A percentile compares a stretch with the other conserved stretches of the same genome.
Evolutionary conservation across 306 rosid genomes (phyloP).

Genomic region (Canavalia ensiformis): DNA sequence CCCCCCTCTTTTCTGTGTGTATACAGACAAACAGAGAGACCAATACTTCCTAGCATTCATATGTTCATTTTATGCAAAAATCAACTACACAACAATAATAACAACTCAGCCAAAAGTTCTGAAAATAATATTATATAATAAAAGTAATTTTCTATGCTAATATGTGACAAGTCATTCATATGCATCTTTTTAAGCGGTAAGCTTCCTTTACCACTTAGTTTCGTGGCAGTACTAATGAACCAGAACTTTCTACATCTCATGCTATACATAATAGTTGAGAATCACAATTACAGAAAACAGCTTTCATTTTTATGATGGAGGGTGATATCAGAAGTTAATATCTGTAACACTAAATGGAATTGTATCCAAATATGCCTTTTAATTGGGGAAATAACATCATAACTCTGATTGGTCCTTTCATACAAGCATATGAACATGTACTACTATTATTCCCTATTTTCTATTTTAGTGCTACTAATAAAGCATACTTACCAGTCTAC

Average conservation of each 20-base stretch:
- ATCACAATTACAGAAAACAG: neutral
- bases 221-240: neutral
- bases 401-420: neutral
- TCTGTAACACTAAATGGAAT: conserved; percentile 1
- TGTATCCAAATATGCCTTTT: neutral
- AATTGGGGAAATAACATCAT: neutral
- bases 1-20: too few relatives aligned
- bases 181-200: conserved; percentile 4
- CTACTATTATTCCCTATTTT: conserved; percentile 2
- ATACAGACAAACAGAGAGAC: neutral
- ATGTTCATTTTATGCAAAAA: neutral
- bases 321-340: neutral
- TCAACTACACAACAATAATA: neutral
- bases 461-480: neutral
- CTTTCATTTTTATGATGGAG: neutral
- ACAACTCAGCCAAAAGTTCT: neutral
- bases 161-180: neutral
- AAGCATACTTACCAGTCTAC: conserved; percentile 81
- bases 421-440: neutral
- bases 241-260: neutral
- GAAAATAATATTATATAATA: neutral
- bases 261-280: neutral
- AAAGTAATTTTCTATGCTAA: neutral
- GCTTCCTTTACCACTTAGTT: conserved; percentile 6
- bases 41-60: neutral